These are phyloP conservation scores for Candida tetrigidarum DNA, from an alignment of 1,139 yeast species.

Conservation along the genomic window DNA sequence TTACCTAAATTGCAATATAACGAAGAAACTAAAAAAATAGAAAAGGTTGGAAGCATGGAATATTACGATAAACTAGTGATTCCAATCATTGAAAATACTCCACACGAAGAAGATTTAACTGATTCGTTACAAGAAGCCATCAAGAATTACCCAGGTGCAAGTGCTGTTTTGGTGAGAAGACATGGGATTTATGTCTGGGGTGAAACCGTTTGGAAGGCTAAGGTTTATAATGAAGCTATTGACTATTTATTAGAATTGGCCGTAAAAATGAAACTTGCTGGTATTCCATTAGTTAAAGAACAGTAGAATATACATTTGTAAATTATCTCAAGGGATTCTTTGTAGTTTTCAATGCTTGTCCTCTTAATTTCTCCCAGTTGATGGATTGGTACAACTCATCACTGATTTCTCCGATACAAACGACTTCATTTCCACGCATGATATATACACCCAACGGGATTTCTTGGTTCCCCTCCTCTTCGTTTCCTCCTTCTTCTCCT, in stretches of 20 bases:
- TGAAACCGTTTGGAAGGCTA: conserved; percentile 89
- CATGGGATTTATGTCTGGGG: conserved; percentile 99
- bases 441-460: conserved; percentile 62
- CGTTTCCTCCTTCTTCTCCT: conserved; percentile 37
- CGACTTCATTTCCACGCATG: conserved; percentile 84
- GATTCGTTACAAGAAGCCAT: conserved; percentile 68
- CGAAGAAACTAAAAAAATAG: conserved; percentile 47
- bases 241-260: conserved; percentile 89
- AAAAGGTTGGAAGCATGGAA: conserved; percentile 67
- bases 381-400: conserved; percentile 50
- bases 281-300: conserved; percentile 52
- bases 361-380: conserved; percentile 61
- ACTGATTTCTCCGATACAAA: conserved; percentile 74
- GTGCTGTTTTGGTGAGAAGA: conserved; percentile 88
- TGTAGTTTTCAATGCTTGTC: conserved; percentile 40
- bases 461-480: conserved; percentile 55
- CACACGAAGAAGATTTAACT: conserved; percentile 86
- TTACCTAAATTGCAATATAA: conserved; percentile 56
- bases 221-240: conserved; percentile 89
- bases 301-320: background rate
- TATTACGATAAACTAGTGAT: conserved; percentile 76
- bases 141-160: conserved; percentile 67
- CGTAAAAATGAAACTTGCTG: conserved; percentile 71
- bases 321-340: conserved; percentile 38
- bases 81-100: conserved; percentile 90